Evolutionary conservation across 2,329 filamentous ascomycete genomes (phyloP).

Genomic region (Aspergillus candidus): DNA sequence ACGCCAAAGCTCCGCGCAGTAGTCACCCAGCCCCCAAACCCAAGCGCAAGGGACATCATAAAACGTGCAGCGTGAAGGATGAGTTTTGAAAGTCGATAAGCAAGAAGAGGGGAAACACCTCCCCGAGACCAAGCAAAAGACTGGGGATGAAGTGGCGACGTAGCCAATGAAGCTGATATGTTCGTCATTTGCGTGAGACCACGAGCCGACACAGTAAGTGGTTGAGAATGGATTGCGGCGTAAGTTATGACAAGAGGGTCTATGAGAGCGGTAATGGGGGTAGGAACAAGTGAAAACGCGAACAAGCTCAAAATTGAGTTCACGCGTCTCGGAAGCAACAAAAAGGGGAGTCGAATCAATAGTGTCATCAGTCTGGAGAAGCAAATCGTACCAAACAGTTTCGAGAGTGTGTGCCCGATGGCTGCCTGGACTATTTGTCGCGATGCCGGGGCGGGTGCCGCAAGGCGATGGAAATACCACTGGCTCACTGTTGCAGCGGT

Average conservation of each 20-base stretch:
- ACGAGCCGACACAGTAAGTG: conserved; percentile 68
- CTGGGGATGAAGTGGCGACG: conserved; percentile 54
- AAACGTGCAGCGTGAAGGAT: conserved; percentile 85
- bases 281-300: conserved; percentile 74
- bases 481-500: conserved; percentile 94
- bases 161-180: conserved; percentile 61
- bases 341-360: conserved; percentile 73
- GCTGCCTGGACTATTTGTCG: conserved; percentile 77
- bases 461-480: conserved; percentile 97
- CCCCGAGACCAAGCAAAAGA: conserved; percentile 38
- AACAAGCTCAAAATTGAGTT: conserved; percentile 64
- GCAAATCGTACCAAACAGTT: conserved; percentile 87
- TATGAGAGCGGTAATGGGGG: conserved; percentile 76
- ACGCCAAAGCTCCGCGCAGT: conserved; percentile 74
- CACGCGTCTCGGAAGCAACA: conserved; percentile 72
- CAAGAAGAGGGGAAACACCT: conserved; percentile 56
- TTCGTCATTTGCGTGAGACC: conserved; percentile 78
- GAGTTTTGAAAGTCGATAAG: conserved; percentile 86
- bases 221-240: conserved; percentile 85
- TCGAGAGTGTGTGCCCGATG: conserved; percentile 71
- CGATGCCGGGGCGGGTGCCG: conserved; percentile 68
- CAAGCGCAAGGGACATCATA: conserved; percentile 82
- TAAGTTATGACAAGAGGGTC: conserved; percentile 92
- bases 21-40: conserved; percentile 94
- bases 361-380: conserved; percentile 77